A percentile compares a stretch with the other conserved stretches of the same genome.
Conservation (phyloP, 805 yeast genomes). For the Torulaspora maleeae region DNA sequence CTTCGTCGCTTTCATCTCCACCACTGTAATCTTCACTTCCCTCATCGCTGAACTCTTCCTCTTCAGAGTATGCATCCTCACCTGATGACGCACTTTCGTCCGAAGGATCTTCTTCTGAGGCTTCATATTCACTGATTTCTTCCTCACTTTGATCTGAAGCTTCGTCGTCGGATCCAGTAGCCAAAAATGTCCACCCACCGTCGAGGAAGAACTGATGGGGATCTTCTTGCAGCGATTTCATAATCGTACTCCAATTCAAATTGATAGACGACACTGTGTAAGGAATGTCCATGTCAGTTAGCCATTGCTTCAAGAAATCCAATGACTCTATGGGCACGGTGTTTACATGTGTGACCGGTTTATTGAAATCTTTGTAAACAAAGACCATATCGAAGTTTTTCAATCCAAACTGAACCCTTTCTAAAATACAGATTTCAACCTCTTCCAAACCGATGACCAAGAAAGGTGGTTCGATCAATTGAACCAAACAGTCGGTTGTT, state of each 20-base stretch:
- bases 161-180: slow-evolving; percentile 80
- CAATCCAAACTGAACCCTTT: slow-evolving; percentile 95
- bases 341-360: slow-evolving; percentile 86
- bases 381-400: slow-evolving; percentile 96
- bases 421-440: slow-evolving; percentile 90
- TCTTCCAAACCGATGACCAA: slow-evolving; percentile 86
- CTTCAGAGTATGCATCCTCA: slow-evolving; percentile 38
- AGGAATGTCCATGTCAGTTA: slow-evolving; percentile 96
- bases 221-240: slow-evolving; percentile 88
- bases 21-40: slow-evolving; percentile 29
- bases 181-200: slow-evolving; percentile 95
- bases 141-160: slow-evolving; percentile 65
- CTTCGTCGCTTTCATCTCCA: slow-evolving; percentile 36
- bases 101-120: slow-evolving; percentile 41
- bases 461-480: slow-evolving; percentile 91
- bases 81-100: slow-evolving; percentile 41
- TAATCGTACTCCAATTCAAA: slow-evolving; percentile 91
- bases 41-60: slow-evolving; percentile 35
- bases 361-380: slow-evolving; percentile 84
- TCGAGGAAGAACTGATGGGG: slow-evolving; percentile 91
- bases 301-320: slow-evolving; percentile 93
- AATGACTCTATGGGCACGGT: slow-evolving; percentile 90
- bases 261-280: slow-evolving; percentile 91
- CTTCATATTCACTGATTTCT: slow-evolving; percentile 48
- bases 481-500: slow-evolving; percentile 93